phyloP scores from a whole-genome alignment of 2,329 filamentous ascomycete species.

The Cadophora sp. region DNA sequence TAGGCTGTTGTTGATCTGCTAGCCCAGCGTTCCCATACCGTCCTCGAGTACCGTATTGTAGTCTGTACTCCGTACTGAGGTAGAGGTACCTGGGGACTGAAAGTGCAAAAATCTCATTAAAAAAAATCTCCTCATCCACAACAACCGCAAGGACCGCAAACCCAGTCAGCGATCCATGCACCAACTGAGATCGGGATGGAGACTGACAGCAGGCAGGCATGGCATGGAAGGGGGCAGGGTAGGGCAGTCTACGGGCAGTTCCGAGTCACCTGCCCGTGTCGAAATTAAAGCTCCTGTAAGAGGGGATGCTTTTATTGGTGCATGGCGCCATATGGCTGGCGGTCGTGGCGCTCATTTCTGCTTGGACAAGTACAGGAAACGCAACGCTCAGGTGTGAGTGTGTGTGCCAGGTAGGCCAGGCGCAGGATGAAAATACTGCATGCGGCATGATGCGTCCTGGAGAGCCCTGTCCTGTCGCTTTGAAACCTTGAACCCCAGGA shows the following conservation, averaged over 20 bases:
- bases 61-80: no score
- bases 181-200: conserved; percentile 8
- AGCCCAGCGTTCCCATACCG: neutral
- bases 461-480: neutral
- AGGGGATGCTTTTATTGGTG: neutral
- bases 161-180: conserved; percentile 28
- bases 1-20: neutral
- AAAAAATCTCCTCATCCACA: conserved; percentile 3
- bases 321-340: conserved; percentile 23
- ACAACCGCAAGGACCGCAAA: neutral
- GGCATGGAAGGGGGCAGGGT: no score
- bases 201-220: conserved; percentile 15
- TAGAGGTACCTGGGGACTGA: neutral
- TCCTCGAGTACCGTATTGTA: no score
- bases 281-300: conserved; percentile 19
- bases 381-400: neutral
- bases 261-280: conserved; percentile 31
- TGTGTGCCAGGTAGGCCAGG: neutral
- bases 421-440: conserved; percentile 28
- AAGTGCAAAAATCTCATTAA: conserved; percentile 21
- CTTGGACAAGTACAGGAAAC: neutral
- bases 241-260: conserved; percentile 24
- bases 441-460: conserved; percentile 26
- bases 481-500: neutral
- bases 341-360: conserved; percentile 16